Conservation (phyloP, 176 grass and related monocot species). For the Otatea glauca region DNA sequence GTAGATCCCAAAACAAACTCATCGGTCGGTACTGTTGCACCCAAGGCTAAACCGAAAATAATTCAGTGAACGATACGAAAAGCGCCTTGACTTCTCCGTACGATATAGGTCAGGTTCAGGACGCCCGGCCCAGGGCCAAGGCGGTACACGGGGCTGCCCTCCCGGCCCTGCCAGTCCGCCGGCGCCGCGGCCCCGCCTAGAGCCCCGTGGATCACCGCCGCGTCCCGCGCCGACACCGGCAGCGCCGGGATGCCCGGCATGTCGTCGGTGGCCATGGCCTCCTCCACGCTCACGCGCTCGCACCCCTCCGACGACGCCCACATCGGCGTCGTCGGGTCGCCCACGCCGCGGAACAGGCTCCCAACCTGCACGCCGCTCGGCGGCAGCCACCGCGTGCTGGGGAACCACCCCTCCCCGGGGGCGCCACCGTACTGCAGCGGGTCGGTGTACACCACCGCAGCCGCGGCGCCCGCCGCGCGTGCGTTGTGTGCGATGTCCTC, state of each 20-base stretch:
- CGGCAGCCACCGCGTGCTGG: conserved; percentile 65
- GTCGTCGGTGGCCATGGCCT: conserved; percentile 58
- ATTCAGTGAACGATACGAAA: neutral
- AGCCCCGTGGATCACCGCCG: conserved; percentile 54
- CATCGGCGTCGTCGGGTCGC: conserved; percentile 77
- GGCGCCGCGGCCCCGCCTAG: conserved; percentile 65
- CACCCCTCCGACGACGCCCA: conserved; percentile 73
- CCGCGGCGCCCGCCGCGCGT: conserved; percentile 60
- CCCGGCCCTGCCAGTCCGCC: conserved; percentile 69
- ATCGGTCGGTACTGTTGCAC: neutral
- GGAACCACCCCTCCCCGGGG: conserved; percentile 49
- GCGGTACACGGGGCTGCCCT: conserved; percentile 52
- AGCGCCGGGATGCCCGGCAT: conserved; percentile 71
- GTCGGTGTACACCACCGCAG: conserved; percentile 72
- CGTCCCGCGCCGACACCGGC: conserved; percentile 74
- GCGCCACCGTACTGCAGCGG: conserved; percentile 61
- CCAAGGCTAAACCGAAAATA: neutral
- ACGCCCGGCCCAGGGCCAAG: conserved; percentile 77
- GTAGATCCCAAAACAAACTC: neutral
- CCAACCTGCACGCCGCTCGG: conserved; percentile 81
- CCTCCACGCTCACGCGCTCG: conserved; percentile 65
- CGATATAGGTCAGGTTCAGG: conserved; percentile 74
- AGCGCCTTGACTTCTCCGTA: conserved; percentile 30
- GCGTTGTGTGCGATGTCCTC: conserved; percentile 74
- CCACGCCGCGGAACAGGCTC: conserved; percentile 53